Conservation (phyloP, 331 rosid species). For the Dryas integrifolia region DNA sequence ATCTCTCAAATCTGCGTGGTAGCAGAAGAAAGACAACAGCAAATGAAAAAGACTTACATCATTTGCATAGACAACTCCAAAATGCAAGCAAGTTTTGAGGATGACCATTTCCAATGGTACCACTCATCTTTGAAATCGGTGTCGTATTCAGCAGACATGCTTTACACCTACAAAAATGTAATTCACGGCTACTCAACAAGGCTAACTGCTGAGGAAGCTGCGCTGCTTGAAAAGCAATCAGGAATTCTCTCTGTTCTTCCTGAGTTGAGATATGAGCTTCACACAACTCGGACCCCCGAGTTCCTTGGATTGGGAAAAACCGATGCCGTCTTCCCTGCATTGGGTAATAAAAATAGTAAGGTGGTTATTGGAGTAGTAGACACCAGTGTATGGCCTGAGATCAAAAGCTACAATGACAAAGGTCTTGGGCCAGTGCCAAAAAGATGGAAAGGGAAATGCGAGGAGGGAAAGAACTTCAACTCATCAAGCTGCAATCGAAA, state of each 20-base stretch:
- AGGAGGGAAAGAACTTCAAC: slow-evolving; percentile 55
- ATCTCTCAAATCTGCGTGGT: slow-evolving; percentile 20
- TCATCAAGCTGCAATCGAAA: slow-evolving; percentile 59
- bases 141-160: slow-evolving; percentile 55
- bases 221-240: slow-evolving; percentile 42
- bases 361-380: slow-evolving; percentile 69
- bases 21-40: slow-evolving; percentile 41
- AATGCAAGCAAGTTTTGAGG: slow-evolving; percentile 54
- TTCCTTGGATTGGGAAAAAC: slow-evolving; percentile 58
- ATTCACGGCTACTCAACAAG: slow-evolving; percentile 76
- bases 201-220: slow-evolving; percentile 58
- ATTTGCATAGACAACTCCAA: slow-evolving; percentile 64
- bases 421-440: slow-evolving; percentile 59
- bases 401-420: slow-evolving; percentile 49
- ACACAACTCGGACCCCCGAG: slow-evolving; percentile 71
- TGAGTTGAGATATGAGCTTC: slow-evolving; percentile 64
- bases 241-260: slow-evolving; percentile 61
- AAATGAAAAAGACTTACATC: slow-evolving; percentile 54
- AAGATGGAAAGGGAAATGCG: slow-evolving; percentile 75
- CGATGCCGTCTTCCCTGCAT: slow-evolving; percentile 19
- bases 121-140: slow-evolving; percentile 58
- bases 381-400: slow-evolving; percentile 75
- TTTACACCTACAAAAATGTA: slow-evolving; percentile 59
- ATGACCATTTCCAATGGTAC: slow-evolving; percentile 58
- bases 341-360: slow-evolving; percentile 28